Evolutionary conservation across 2,329 filamentous ascomycete species (phyloP).

Genomic region (Xylaria hypoxylon): DNA sequence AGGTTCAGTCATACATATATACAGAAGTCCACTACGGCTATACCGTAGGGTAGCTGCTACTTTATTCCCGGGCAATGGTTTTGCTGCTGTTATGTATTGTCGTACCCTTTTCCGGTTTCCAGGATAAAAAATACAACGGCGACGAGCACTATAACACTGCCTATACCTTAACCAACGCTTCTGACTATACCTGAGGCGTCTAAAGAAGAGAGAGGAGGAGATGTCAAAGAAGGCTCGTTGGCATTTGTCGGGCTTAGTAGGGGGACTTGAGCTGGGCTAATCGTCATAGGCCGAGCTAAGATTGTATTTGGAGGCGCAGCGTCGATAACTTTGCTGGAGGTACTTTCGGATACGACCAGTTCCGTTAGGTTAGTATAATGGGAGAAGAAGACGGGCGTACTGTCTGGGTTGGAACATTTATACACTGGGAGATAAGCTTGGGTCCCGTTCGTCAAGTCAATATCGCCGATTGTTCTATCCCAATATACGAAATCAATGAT

Average conservation of each 20-base stretch:
- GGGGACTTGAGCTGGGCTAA: not conserved
- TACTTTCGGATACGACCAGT: not conserved
- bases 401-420: slow-evolving; percentile 31
- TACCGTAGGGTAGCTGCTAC: too few species aligned
- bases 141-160: slow-evolving; percentile 14
- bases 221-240: not conserved
- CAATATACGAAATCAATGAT: slow-evolving; percentile 29
- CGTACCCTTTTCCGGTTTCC: not conserved
- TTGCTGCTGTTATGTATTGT: not conserved
- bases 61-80: too few species aligned
- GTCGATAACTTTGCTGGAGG: not conserved
- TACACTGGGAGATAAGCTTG: slow-evolving; percentile 36
- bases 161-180: slow-evolving; percentile 35
- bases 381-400: slow-evolving; percentile 37
- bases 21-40: too few species aligned
- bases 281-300: not conserved
- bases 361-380: slow-evolving; percentile 39
- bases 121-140: not conserved
- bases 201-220: slow-evolving; percentile 2
- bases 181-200: slow-evolving; percentile 30
- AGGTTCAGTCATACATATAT: too few species aligned
- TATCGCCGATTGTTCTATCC: slow-evolving; percentile 35
- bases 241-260: not conserved
- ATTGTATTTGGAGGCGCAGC: not conserved
- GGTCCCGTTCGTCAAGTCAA: slow-evolving; percentile 36